A percentile compares a stretch with the other conserved stretches of the same genome.
phyloP scores from a whole-genome alignment of 331 rosid species.

The Spiraea crenata region DNA sequence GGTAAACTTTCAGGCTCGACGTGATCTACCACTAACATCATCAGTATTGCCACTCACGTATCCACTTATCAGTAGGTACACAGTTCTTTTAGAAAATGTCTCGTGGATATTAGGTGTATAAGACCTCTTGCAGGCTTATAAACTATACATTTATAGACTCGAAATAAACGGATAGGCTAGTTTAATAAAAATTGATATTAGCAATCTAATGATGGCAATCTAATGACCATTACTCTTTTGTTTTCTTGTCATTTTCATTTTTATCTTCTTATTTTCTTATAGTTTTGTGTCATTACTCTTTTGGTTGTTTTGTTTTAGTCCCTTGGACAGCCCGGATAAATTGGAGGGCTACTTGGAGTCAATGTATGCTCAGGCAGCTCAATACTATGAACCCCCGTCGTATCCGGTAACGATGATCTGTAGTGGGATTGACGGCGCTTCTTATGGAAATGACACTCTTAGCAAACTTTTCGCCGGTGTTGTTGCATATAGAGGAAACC shows the following conservation, averaged over 20 bases:
- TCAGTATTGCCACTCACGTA: too few relatives aligned
- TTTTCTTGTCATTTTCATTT: background rate
- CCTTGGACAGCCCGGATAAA: slow-evolving; percentile 22
- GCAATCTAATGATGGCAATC: too few relatives aligned
- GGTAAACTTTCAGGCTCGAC: too few relatives aligned
- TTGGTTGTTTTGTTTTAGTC: slow-evolving; percentile 17
- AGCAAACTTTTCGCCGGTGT: slow-evolving; percentile 45
- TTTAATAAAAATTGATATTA: too few relatives aligned
- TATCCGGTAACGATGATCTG: slow-evolving; percentile 50
- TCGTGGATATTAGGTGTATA: too few relatives aligned
- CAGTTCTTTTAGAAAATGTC: too few relatives aligned
- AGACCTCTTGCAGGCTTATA: too few relatives aligned
- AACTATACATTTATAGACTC: too few relatives aligned
- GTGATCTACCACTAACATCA: background rate
- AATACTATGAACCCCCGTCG: slow-evolving; percentile 40
- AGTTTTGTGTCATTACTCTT: too few relatives aligned
- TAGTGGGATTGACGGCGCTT: slow-evolving; percentile 43
- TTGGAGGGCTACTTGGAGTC: slow-evolving; percentile 17
- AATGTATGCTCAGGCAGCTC: slow-evolving; percentile 40
- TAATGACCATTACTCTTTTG: background rate
- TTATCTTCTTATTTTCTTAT: too few relatives aligned
- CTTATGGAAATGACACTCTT: slow-evolving; percentile 32
- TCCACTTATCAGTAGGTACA: too few relatives aligned
- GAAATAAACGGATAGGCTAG: too few relatives aligned
- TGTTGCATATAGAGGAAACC: slow-evolving; percentile 28